Evolutionary conservation across 2,329 filamentous ascomycete species (phyloP).

Genomic region (Helicocarpus griseus): DNA sequence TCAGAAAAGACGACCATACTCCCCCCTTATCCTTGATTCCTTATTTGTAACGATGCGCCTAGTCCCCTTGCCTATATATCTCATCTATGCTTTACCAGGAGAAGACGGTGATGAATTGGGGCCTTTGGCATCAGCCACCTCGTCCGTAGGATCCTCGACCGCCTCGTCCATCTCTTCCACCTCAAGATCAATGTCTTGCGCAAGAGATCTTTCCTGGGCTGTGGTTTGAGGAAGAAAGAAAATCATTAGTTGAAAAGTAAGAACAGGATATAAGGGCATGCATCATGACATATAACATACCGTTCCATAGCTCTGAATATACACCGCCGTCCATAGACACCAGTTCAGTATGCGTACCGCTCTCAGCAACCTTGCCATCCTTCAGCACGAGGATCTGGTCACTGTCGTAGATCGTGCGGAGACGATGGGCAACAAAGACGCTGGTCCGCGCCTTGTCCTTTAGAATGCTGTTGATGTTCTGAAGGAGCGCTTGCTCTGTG

Average conservation of each 20-base stretch:
- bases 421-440: conserved; percentile 85
- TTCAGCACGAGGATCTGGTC: conserved; percentile 87
- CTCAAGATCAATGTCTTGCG: conserved; percentile 30
- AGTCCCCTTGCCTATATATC: too few species aligned
- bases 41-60: too few species aligned
- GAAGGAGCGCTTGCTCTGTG: conserved; percentile 80
- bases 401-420: conserved; percentile 88
- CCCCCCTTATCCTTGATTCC: too few species aligned
- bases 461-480: conserved; percentile 86
- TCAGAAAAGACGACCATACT: too few species aligned
- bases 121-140: neutral
- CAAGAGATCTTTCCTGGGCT: conserved; percentile 53
- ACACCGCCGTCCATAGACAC: conserved; percentile 63
- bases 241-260: neutral
- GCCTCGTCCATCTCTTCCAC: conserved; percentile 18
- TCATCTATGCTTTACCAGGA: neutral
- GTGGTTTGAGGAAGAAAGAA: conserved; percentile 2
- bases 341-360: conserved; percentile 75
- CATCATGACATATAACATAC: conserved; percentile 42
- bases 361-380: conserved; percentile 76
- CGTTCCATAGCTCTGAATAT: conserved; percentile 85
- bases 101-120: neutral
- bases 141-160: conserved; percentile 9
- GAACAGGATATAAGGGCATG: neutral
- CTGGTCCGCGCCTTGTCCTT: conserved; percentile 82